These are phyloP conservation scores for Phytophthora pini DNA, from an alignment of 352 stramenopile species.

Conservation along the genomic window DNA sequence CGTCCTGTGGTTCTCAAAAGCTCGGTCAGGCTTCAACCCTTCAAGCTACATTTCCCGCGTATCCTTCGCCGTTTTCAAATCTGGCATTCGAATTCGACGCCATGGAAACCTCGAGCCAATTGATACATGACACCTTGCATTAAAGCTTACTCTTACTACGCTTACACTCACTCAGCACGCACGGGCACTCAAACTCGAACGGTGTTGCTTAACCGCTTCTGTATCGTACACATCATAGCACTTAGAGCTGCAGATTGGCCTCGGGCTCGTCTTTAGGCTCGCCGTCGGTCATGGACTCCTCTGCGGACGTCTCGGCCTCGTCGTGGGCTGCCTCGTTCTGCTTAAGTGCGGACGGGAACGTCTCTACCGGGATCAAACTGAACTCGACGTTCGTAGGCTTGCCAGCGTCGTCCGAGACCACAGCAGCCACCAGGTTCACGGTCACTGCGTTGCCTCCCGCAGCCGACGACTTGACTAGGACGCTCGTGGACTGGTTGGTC, in stretches of 20 bases:
- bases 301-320: conserved; percentile 42
- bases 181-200: conserved; percentile 27
- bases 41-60: neutral
- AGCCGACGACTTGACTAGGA: conserved; percentile 38
- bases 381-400: conserved; percentile 72
- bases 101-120: neutral
- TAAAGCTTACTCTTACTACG: conserved; percentile 40
- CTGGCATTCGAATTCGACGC: conserved; percentile 3
- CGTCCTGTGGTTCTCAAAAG: conserved; percentile 8
- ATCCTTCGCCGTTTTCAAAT: conserved; percentile 3
- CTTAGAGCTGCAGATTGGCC: conserved; percentile 28
- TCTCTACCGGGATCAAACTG: conserved; percentile 55
- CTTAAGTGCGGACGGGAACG: neutral
- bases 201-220: neutral
- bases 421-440: conserved; percentile 56
- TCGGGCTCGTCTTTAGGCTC: conserved; percentile 30
- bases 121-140: conserved; percentile 32
- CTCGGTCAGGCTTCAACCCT: neutral
- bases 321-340: conserved; percentile 8
- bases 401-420: conserved; percentile 53
- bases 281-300: conserved; percentile 40
- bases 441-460: conserved; percentile 34
- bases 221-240: conserved; percentile 25
- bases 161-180: conserved; percentile 35
- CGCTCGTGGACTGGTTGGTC: conserved; percentile 53